These are phyloP conservation scores for Fusarium sp. DNA, from an alignment of 2,329 filamentous ascomycete genomes.

Conservation along the genomic window DNA sequence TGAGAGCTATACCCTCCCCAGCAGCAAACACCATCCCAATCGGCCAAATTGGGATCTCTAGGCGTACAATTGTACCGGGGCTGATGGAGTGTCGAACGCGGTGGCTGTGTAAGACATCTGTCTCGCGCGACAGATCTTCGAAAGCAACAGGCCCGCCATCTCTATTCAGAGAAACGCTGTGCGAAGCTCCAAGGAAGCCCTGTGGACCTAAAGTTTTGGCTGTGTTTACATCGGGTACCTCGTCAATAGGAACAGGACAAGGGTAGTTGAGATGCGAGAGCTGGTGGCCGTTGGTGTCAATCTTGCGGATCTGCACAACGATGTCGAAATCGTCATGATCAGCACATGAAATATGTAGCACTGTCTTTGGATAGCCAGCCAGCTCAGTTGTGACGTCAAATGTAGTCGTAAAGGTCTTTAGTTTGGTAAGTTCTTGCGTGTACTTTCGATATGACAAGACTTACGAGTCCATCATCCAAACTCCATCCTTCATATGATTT, in stretches of 20 bases:
- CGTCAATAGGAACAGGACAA: background rate
- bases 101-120: background rate
- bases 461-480: background rate
- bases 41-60: background rate
- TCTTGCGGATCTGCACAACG: slow-evolving; percentile 45
- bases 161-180: background rate
- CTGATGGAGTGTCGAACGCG: background rate
- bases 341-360: slow-evolving; percentile 14
- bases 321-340: slow-evolving; percentile 55
- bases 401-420: background rate
- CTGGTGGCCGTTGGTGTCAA: background rate
- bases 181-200: background rate
- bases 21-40: background rate
- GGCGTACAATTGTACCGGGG: background rate
- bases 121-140: background rate
- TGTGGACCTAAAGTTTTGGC: background rate
- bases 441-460: background rate
- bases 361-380: background rate
- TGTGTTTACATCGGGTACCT: background rate
- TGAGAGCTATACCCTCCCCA: background rate
- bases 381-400: background rate
- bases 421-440: background rate
- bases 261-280: background rate
- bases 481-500: background rate
- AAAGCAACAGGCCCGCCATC: background rate